Conservation (phyloP, 2,329 filamentous ascomycete species). For the Cryphonectria naterciae region DNA sequence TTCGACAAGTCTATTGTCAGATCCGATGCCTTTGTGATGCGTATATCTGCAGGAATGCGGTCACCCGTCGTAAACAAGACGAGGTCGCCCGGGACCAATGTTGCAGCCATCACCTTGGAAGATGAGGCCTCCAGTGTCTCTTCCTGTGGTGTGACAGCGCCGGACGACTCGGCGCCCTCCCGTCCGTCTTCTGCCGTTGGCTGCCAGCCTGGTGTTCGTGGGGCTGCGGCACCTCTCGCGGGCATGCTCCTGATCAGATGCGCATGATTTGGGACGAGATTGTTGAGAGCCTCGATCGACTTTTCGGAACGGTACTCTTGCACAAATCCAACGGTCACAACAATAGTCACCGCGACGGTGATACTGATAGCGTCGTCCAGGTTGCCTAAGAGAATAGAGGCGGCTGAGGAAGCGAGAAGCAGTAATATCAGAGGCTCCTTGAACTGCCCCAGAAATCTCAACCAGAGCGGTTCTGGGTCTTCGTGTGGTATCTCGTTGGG, state of each 20-base stretch:
- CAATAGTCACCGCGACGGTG: constrained; percentile 92
- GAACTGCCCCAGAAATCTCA: constrained; percentile 95
- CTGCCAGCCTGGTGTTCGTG: constrained; percentile 53
- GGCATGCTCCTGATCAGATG: constrained; percentile 77
- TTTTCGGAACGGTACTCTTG: constrained; percentile 98
- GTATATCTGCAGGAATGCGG: constrained; percentile 92
- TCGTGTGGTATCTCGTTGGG: constrained; percentile 95
- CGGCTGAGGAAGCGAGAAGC: constrained; percentile 83
- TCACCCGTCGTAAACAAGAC: constrained; percentile 95
- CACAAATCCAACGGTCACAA: constrained; percentile 93
- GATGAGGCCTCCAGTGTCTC: constrained; percentile 73
- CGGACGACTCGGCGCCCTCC: constrained; percentile 50
- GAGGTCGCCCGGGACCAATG: constrained; percentile 89
- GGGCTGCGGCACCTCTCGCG: constrained; percentile 38
- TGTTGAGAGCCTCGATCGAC: constrained; percentile 91
- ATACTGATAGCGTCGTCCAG: constrained; percentile 95
- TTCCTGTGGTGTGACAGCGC: constrained; percentile 63
- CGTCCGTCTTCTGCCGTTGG: constrained; percentile 35
- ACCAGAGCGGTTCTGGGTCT: constrained; percentile 89
- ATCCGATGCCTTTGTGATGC: constrained; percentile 88
- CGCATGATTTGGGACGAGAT: constrained; percentile 91
- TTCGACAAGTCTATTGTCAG: constrained; percentile 96
- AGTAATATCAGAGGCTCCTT: constrained; percentile 93
- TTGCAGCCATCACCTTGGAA: constrained; percentile 81
- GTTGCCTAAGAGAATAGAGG: constrained; percentile 91